phyloP scores from a whole-genome alignment of 2,329 filamentous ascomycete genomes.

The Tetracladium maxilliforme region DNA sequence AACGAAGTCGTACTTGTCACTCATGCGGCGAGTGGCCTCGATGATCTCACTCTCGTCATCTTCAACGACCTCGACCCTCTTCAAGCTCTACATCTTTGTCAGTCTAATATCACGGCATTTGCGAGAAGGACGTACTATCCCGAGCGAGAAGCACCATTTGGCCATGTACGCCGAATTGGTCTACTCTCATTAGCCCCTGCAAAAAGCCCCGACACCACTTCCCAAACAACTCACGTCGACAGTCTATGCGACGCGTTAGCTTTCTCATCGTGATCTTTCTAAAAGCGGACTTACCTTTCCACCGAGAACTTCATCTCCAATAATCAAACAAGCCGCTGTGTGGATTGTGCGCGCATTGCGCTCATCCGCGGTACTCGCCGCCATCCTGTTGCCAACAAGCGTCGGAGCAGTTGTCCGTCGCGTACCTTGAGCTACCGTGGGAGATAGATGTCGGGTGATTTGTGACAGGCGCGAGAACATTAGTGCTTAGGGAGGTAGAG shows the following conservation, averaged over 20 bases:
- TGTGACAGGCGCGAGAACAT: constrained; percentile 73
- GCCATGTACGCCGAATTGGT: constrained; percentile 51
- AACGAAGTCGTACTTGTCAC: constrained; percentile 79
- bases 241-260: constrained; percentile 15
- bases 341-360: constrained; percentile 56
- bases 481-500: no score
- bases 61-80: constrained; percentile 81
- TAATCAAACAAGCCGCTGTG: constrained; percentile 85
- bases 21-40: constrained; percentile 79
- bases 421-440: constrained; percentile 42
- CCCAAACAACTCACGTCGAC: constrained; percentile 15
- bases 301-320: constrained; percentile 91
- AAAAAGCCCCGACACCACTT: neutral
- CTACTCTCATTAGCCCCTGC: constrained; percentile 21
- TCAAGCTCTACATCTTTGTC: constrained; percentile 39
- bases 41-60: constrained; percentile 86
- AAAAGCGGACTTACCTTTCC: constrained; percentile 59
- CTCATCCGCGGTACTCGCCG: constrained; percentile 32
- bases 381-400: constrained; percentile 23
- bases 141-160: constrained; percentile 47
- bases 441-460: constrained; percentile 55
- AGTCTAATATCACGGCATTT: constrained; percentile 31
- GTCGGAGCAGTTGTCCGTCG: constrained; percentile 21
- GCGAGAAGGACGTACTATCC: constrained; percentile 32
- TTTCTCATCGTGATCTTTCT: no score